Evolutionary conservation across 1,139 yeast species (phyloP).

Genomic region (Suhomyces choctaworum): DNA sequence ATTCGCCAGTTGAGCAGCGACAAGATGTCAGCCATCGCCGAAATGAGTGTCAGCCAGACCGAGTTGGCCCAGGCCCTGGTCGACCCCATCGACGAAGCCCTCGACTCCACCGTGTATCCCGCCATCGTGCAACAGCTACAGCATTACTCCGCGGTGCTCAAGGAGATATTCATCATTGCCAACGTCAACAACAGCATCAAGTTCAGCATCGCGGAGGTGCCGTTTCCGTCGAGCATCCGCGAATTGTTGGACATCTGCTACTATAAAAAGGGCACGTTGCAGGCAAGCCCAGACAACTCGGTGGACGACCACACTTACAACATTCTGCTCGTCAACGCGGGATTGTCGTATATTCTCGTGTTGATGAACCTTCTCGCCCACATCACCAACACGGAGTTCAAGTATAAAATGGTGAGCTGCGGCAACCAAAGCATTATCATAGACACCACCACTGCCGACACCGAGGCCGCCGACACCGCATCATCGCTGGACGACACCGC

Average conservation of each 20-base stretch:
- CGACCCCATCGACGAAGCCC: slow-evolving; percentile 29
- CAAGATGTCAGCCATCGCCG: slow-evolving; percentile 18
- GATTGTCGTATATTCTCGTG: slow-evolving; percentile 33
- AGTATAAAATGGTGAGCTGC: slow-evolving; percentile 28
- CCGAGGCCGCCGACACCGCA: neutral
- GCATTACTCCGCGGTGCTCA: slow-evolving; percentile 20
- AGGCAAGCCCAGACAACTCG: slow-evolving; percentile 9
- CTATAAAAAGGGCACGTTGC: slow-evolving; percentile 19
- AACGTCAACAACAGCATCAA: slow-evolving; percentile 24
- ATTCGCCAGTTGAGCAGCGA: slow-evolving; percentile 21
- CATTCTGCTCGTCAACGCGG: slow-evolving; percentile 34
- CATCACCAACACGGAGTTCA: slow-evolving; percentile 28
- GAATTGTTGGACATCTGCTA: slow-evolving; percentile 36
- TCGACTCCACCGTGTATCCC: slow-evolving; percentile 24
- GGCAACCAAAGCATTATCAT: slow-evolving; percentile 28
- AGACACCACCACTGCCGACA: slow-evolving; percentile 23
- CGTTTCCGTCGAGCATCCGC: slow-evolving; percentile 36
- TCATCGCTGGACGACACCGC: neutral
- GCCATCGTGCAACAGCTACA: slow-evolving; percentile 23
- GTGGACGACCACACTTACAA: slow-evolving; percentile 15
- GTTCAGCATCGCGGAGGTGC: slow-evolving; percentile 38
- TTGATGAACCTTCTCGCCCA: slow-evolving; percentile 26
- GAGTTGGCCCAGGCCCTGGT: slow-evolving; percentile 33
- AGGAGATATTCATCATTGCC: slow-evolving; percentile 31
- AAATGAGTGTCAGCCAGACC: slow-evolving; percentile 24